Percentiles rank a stretch among this genome's conserved stretches.
phyloP scores from a whole-genome alignment of 2,329 filamentous ascomycete species.

The Aspergillus vadensis region DNA sequence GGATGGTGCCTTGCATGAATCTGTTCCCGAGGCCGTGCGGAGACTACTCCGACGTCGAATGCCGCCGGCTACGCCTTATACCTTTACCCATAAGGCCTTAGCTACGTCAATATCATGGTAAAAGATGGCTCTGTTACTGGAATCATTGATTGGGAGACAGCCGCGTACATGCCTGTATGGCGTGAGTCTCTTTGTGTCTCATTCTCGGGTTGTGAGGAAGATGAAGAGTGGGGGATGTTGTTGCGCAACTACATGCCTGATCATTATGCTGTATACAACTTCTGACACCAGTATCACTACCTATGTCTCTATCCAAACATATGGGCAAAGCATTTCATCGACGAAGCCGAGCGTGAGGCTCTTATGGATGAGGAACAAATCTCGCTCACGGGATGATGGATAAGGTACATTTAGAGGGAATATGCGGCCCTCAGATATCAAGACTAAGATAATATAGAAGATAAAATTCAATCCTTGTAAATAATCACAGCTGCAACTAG shows the following conservation, averaged over 20 bases:
- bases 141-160: conserved; percentile 46
- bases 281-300: conserved; percentile 22
- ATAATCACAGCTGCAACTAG: too few relatives aligned
- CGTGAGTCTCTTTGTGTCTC: conserved; percentile 28
- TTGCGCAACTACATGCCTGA: conserved; percentile 21
- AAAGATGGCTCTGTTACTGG: conserved; percentile 38
- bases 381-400: too few relatives aligned
- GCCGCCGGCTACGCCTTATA: conserved; percentile 29
- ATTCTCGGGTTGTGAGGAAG: conserved; percentile 3
- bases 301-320: conserved; percentile 15
- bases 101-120: conserved; percentile 44
- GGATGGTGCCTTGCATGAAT: conserved; percentile 10
- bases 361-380: too few relatives aligned
- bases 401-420: too few relatives aligned
- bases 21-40: conserved; percentile 1
- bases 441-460: too few relatives aligned
- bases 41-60: conserved; percentile 18
- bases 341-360: too few relatives aligned
- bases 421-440: too few relatives aligned
- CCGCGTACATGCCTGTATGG: conserved; percentile 44
- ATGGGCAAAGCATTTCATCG: too few relatives aligned
- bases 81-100: conserved; percentile 44
- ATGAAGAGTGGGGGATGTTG: conserved; percentile 23
- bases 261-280: conserved; percentile 19
- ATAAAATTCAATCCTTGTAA: too few relatives aligned